Base-by-base conservation (phyloP, 345 rosid species). In the Boechera divaricarpa region DNA sequence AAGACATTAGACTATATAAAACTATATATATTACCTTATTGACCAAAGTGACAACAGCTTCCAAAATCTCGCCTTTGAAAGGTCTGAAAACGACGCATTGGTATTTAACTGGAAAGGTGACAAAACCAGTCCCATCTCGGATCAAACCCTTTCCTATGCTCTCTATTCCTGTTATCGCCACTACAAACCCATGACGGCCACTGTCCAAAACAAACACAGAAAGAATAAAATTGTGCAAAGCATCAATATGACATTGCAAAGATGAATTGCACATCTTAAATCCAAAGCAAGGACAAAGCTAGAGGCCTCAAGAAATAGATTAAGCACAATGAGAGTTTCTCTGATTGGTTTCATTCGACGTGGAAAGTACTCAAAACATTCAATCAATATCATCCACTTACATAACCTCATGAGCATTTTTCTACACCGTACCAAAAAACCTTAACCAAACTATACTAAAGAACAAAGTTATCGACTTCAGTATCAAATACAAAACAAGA, bases 81-180 rank as follows among this genome's bases (percentile, higher is more conserved):
- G 98, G 98, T 80, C 98, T 86, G 79, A 90, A 90, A 38, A 88
- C 97, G 39, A 89, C 94, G 72, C 97, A 94, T 69, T 89, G 94
- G 75, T 90, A 90, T 82, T 90, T 92, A 26, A 94, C 86, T 2
- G 94, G 92, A 44, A 92, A 94, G 21, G 98, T 88, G 48, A 92
- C 98, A 38, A 83, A 94, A 47, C 92, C 93, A 3, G 97, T 89
- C 65, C 98, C 98, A 63, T 94, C 98, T 42, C 95, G 83, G 72
- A 94, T 94, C 80, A 89, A 85, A 49, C 98, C 98, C 73, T 92
- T 92, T 35, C 98, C 98, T 47, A 94, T 53, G 76, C 66, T 90
- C 68, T 90, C 91, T 39, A 92, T 90, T 49, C 94, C 94, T 0
- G 95, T 94, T 79, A 94, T 88, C 0, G 94, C 98, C 78, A 90